Conservation (phyloP, 495 filamentous ascomycete genomes). For the Neurospora sp. region DNA sequence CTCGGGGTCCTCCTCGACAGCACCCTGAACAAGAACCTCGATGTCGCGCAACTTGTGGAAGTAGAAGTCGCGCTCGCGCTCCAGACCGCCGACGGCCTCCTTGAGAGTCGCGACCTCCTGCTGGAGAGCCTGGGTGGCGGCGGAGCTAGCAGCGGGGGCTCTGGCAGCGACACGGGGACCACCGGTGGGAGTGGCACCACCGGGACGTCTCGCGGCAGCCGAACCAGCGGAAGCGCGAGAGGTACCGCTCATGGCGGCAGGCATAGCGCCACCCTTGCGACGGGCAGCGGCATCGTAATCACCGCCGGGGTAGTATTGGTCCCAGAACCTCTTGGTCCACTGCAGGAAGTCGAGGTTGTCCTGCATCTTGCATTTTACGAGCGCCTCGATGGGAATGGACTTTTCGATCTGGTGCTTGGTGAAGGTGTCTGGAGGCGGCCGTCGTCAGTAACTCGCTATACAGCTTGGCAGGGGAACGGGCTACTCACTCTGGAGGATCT, state of each 20-base stretch:
- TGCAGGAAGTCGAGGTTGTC: constrained; percentile 99
- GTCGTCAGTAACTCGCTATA: not conserved
- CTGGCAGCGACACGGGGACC: constrained; percentile 40
- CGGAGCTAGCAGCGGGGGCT: constrained; percentile 36
- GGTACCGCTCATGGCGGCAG: constrained; percentile 27
- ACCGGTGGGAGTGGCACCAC: constrained; percentile 67
- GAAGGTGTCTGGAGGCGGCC: constrained; percentile 39
- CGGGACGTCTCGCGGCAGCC: constrained; percentile 40
- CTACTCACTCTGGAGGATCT: constrained; percentile 80
- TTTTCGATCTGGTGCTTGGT: constrained; percentile 77
- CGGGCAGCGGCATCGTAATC: constrained; percentile 87
- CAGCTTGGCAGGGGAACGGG: not conserved
- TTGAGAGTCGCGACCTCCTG: constrained; percentile 77
- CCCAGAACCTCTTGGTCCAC: constrained; percentile 94
- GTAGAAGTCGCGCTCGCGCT: constrained; percentile 96
- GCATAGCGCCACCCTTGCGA: constrained; percentile 66
- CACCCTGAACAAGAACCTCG: constrained; percentile 82
- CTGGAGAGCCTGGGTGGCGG: constrained; percentile 54
- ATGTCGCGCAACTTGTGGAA: constrained; percentile 97
- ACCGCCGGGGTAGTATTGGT: constrained; percentile 91
- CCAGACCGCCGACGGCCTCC: constrained; percentile 74
- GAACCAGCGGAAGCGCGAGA: constrained; percentile 33
- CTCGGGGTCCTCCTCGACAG: constrained; percentile 81
- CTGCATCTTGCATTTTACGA: constrained; percentile 98
- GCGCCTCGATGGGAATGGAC: constrained; percentile 72